Conservation (phyloP, 192 early-diverging fungal genomes). For the Coemansia sp. region DNA sequence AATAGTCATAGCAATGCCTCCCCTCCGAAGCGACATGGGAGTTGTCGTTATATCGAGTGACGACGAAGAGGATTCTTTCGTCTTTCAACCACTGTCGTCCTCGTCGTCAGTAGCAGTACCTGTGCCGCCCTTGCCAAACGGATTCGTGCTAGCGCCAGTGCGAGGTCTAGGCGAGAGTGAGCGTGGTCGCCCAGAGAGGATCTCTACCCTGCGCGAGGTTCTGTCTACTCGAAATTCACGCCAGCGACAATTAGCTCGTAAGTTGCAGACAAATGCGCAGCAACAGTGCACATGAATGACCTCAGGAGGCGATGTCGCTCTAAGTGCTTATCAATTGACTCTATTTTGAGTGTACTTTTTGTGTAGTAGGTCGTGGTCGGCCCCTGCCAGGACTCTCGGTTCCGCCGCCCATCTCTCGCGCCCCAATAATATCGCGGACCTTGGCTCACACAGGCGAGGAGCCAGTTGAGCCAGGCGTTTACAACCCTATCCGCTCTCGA, state of each 20-base stretch:
- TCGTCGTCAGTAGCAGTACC: background rate
- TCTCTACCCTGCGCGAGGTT: constrained; percentile 41
- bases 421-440: constrained; percentile 9
- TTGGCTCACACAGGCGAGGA: constrained; percentile 35
- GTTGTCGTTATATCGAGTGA: constrained; percentile 34
- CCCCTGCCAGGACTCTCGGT: background rate
- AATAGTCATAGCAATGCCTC: background rate
- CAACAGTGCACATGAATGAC: too few relatives aligned
- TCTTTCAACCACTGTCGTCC: background rate
- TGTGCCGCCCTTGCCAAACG: constrained; percentile 24
- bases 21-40: background rate
- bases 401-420: constrained; percentile 6
- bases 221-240: constrained; percentile 29
- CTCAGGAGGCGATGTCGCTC: background rate
- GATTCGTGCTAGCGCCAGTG: constrained; percentile 35
- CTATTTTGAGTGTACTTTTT: background rate
- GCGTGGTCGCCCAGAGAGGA: constrained; percentile 35
- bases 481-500: constrained; percentile 38
- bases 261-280: background rate
- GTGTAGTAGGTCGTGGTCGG: background rate
- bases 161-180: constrained; percentile 14
- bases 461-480: constrained; percentile 39
- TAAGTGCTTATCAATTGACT: background rate
- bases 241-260: constrained; percentile 22
- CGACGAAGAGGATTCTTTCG: background rate